Evolutionary conservation across 495 filamentous ascomycete genomes (phyloP).

Genomic region (Annulohypoxylon nitens): DNA sequence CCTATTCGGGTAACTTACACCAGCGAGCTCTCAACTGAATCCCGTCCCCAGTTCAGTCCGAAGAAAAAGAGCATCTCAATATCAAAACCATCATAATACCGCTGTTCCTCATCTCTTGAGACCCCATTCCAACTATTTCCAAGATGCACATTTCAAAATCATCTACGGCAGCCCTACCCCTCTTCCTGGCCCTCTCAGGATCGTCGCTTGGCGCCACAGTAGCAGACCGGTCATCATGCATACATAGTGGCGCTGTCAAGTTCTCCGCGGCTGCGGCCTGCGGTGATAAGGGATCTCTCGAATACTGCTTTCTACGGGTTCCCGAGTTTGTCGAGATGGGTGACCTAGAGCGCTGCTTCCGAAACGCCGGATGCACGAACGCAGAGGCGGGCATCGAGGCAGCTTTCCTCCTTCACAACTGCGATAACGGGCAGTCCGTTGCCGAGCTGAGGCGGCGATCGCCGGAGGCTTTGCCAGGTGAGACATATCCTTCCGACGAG

Average conservation of each 20-base stretch:
- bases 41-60: background rate
- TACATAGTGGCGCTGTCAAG: constrained; percentile 49
- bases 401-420: constrained; percentile 48
- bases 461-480: constrained; percentile 33
- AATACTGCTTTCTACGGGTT: constrained; percentile 50
- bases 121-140: background rate
- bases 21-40: background rate
- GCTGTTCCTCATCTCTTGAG: background rate
- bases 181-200: constrained; percentile 30
- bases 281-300: constrained; percentile 53
- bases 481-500: background rate
- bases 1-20: constrained; percentile 32
- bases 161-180: constrained; percentile 21
- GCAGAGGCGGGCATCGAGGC: constrained; percentile 55
- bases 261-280: constrained; percentile 54
- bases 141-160: constrained; percentile 32
- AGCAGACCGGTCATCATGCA: constrained; percentile 49
- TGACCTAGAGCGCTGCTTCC: constrained; percentile 57
- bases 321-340: constrained; percentile 35
- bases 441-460: constrained; percentile 54
- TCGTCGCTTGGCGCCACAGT: constrained; percentile 19
- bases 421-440: constrained; percentile 39
- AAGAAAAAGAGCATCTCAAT: background rate
- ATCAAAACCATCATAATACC: background rate
- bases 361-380: constrained; percentile 55